A percentile compares a stretch with the other conserved stretches of the same genome.
phyloP scores from a whole-genome alignment of 116 monocot genomes.

The Phalaenopsis hybrid region DNA sequence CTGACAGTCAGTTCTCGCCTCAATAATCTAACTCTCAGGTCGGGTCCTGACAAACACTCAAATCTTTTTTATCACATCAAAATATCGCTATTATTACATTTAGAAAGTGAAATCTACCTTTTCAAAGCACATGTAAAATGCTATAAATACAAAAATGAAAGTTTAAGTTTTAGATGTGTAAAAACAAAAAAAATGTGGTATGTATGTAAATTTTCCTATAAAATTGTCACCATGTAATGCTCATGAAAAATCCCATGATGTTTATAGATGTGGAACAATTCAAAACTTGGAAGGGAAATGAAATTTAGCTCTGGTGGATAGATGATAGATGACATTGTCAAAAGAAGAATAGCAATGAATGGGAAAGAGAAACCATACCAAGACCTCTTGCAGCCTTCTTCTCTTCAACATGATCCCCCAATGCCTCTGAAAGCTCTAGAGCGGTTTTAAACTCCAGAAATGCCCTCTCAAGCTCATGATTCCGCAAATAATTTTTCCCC shows the following conservation, averaged over 20 bases:
- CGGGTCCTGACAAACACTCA: too few species aligned
- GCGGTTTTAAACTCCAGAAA: constrained; percentile 74
- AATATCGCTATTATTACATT: too few species aligned
- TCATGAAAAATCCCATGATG: not conserved
- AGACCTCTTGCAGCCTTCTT: constrained; percentile 94
- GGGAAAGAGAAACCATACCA: constrained; percentile 37
- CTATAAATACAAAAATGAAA: too few species aligned
- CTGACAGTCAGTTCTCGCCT: too few species aligned
- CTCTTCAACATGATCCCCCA: constrained; percentile 76
- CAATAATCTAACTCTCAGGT: too few species aligned
- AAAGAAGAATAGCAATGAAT: not conserved
- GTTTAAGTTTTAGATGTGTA: too few species aligned
- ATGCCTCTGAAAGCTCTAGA: constrained; percentile 53
- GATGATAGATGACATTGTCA: not conserved
- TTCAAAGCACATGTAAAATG: too few species aligned
- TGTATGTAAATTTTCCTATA: not conserved
- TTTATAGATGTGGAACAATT: not conserved
- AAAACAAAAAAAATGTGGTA: too few species aligned
- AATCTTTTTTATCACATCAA: too few species aligned
- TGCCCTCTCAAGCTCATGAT: constrained; percentile 71
- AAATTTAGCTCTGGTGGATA: not conserved
- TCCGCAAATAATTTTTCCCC: constrained; percentile 78
- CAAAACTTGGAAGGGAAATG: not conserved
- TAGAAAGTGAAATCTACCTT: too few species aligned
- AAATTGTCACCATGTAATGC: not conserved